Evolutionary conservation across 1,139 yeast species (phyloP).

Genomic region (Sugiyamaella neomexicana): DNA sequence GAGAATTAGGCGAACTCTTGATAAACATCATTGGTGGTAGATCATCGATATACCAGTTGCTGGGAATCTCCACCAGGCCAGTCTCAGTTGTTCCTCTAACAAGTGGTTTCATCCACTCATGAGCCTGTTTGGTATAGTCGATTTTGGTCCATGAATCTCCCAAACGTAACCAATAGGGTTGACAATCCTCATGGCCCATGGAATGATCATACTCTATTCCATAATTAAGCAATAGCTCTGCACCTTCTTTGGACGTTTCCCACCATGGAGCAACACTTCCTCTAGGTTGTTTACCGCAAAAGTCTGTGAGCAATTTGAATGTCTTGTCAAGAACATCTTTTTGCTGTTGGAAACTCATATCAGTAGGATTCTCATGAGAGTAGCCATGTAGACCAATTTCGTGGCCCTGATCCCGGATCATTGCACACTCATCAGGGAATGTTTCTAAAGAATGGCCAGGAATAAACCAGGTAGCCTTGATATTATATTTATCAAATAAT

Average conservation of each 20-base stretch:
- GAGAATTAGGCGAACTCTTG: conserved; percentile 35
- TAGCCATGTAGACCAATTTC: conserved; percentile 41
- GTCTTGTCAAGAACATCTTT: conserved; percentile 39
- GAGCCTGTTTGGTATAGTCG: conserved; percentile 38
- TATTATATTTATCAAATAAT: conserved; percentile 37
- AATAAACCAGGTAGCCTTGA: conserved; percentile 41
- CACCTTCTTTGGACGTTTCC: conserved; percentile 40
- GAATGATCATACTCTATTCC: conserved; percentile 38
- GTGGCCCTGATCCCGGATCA: conserved; percentile 38
- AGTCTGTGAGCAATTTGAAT: conserved; percentile 36
- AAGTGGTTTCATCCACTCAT: conserved; percentile 41
- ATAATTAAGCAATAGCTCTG: conserved; percentile 37
- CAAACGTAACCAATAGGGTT: conserved; percentile 39
- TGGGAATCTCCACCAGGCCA: conserved; percentile 40
- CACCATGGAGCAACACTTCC: conserved; percentile 43
- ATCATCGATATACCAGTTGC: conserved; percentile 40
- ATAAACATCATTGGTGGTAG: conserved; percentile 42
- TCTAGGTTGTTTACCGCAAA: conserved; percentile 39
- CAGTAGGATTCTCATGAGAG: conserved; percentile 41
- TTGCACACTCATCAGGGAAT: conserved; percentile 39
- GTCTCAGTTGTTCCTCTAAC: conserved; percentile 36
- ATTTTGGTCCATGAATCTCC: conserved; percentile 42
- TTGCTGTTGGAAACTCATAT: conserved; percentile 40
- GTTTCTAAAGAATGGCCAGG: conserved; percentile 42
- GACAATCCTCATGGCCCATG: conserved; percentile 40